Evolutionary conservation across 192 early-diverging fungal species (phyloP).

Genomic region (Umbelopsis sp.): DNA sequence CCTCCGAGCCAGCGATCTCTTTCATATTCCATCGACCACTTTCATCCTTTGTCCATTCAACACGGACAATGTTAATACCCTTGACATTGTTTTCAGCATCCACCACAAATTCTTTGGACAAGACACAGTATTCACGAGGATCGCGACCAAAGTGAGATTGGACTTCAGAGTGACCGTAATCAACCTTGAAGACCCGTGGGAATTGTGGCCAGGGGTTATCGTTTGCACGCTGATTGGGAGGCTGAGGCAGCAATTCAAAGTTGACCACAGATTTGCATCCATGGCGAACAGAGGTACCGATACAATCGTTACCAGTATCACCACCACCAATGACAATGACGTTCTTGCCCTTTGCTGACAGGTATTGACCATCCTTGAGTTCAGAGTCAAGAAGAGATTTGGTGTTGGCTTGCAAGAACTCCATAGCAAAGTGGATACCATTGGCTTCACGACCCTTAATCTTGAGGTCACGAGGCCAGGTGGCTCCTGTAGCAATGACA

Average conservation of each 20-base stretch:
- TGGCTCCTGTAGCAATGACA: constrained; percentile 91
- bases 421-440: constrained; percentile 99
- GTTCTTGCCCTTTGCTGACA: constrained; percentile 88
- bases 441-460: constrained; percentile 86
- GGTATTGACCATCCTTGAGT: constrained; percentile 69
- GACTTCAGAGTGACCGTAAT: constrained; percentile 96
- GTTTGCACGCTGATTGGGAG: constrained; percentile 74
- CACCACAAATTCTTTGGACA: constrained; percentile 94
- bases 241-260: constrained; percentile 97
- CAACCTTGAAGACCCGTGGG: constrained; percentile 93
- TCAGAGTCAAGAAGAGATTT: constrained; percentile 84
- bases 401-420: constrained; percentile 90
- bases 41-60: constrained; percentile 91
- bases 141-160: constrained; percentile 87
- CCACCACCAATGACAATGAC: constrained; percentile 99
- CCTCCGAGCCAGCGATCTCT: constrained; percentile 83
- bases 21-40: constrained; percentile 84
- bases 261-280: constrained; percentile 89
- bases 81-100: constrained; percentile 78
- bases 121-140: constrained; percentile 92
- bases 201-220: constrained; percentile 99
- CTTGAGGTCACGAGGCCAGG: constrained; percentile 94
- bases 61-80: constrained; percentile 93
- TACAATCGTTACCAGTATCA: constrained; percentile 97
- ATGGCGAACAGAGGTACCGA: constrained; percentile 91